Evolutionary conservation across 73 alveolate species (phyloP).

Genomic region (Paramecium octaurelia): DNA sequence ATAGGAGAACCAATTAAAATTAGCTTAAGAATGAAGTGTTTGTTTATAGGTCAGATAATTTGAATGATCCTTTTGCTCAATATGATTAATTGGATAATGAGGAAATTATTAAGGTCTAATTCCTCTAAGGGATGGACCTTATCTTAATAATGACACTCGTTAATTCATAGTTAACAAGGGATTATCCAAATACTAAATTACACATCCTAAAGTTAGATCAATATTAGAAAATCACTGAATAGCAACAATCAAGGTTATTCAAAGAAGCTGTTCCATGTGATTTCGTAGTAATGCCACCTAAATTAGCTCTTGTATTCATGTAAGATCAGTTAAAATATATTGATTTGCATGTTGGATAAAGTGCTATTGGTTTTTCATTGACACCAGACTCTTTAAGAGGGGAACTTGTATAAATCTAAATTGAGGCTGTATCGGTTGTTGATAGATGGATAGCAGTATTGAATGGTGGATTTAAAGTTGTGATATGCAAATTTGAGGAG

Average conservation of each 20-base stretch:
- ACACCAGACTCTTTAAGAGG: neutral
- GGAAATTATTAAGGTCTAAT: neutral
- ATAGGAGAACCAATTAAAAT: neutral
- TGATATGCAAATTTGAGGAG: conserved; percentile 5
- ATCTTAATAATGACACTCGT: neutral
- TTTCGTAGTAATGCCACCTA: neutral
- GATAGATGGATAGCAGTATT: conserved; percentile 45
- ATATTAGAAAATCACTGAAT: neutral
- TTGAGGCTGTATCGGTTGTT: neutral
- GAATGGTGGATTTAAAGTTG: conserved; percentile 37
- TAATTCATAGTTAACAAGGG: neutral
- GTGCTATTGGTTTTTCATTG: neutral
- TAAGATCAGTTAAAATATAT: conserved; percentile 8
- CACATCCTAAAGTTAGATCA: conserved; percentile 13
- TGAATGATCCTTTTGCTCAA: neutral
- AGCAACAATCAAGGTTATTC: neutral
- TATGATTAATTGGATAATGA: conserved; percentile 28
- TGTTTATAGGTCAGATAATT: neutral
- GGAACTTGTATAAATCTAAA: neutral
- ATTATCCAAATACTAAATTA: neutral
- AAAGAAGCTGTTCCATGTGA: conserved; percentile 34
- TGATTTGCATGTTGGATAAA: neutral
- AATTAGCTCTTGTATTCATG: neutral
- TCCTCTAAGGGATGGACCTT: neutral
- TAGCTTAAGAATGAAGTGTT: neutral